These are phyloP conservation scores for Capsicum chinense DNA, from an alignment of 257 asterid genomes.

Conservation along the genomic window DNA sequence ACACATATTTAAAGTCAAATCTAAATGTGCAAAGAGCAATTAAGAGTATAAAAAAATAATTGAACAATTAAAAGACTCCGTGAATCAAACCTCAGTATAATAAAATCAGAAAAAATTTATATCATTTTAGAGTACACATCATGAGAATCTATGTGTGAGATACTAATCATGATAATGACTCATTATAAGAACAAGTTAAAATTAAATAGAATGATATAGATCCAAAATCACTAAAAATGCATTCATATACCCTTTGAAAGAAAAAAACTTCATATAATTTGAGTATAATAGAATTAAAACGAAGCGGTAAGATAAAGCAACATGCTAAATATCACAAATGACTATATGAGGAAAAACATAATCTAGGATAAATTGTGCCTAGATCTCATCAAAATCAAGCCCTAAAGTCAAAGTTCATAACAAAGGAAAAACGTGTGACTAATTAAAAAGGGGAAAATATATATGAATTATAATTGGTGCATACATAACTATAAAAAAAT, in stretches of 20 bases:
- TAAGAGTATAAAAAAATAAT: background rate
- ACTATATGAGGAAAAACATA: background rate
- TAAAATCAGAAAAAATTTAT: too few relatives aligned
- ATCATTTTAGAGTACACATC: background rate
- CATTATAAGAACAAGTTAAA: background rate
- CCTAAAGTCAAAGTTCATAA: background rate
- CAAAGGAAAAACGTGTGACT: background rate
- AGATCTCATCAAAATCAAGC: background rate
- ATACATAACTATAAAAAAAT: background rate
- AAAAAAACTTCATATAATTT: too few relatives aligned
- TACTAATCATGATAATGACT: too few relatives aligned
- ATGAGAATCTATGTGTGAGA: background rate
- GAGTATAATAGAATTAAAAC: too few relatives aligned
- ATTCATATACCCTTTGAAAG: too few relatives aligned
- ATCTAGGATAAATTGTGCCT: background rate
- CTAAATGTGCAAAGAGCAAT: background rate
- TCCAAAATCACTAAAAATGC: too few relatives aligned
- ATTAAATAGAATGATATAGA: too few relatives aligned
- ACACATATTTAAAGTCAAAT: background rate
- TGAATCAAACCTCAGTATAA: background rate
- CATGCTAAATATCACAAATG: too few relatives aligned
- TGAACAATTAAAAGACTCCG: background rate
- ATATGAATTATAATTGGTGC: background rate
- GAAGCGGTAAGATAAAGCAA: too few relatives aligned
- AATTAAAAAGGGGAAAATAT: background rate